phyloP scores from a whole-genome alignment of 306 rosid species.

The Quercus dentata region DNA sequence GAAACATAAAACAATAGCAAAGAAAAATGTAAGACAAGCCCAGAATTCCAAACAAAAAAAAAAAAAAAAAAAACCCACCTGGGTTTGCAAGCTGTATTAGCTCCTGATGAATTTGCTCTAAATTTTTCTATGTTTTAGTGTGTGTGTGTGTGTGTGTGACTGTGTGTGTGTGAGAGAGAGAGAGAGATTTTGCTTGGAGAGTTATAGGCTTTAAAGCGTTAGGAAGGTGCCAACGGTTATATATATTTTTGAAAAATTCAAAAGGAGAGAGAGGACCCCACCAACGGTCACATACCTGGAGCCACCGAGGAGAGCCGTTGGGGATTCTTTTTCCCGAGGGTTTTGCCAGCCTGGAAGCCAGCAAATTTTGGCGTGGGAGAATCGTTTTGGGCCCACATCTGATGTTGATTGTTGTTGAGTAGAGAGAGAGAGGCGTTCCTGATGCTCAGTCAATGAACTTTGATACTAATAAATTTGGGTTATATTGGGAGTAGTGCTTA shows the following conservation, averaged over 20 bases:
- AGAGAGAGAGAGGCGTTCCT: too few relatives aligned
- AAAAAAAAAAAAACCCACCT: neutral
- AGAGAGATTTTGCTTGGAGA: too few relatives aligned
- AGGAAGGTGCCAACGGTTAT: constrained; percentile 18
- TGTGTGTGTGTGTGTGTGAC: neutral
- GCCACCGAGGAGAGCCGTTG: constrained; percentile 52
- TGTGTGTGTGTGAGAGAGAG: neutral
- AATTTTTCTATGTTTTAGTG: neutral
- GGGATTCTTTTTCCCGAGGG: constrained; percentile 14
- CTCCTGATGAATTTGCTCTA: neutral
- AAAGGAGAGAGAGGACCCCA: constrained; percentile 8
- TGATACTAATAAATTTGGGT: too few relatives aligned
- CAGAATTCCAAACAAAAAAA: neutral
- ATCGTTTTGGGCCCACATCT: constrained; percentile 23
- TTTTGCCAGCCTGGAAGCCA: constrained; percentile 40
- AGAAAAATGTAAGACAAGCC: neutral
- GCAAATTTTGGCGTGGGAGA: constrained; percentile 17
- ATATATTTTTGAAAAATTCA: constrained; percentile 9
- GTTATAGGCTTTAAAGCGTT: too few relatives aligned
- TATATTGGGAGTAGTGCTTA: too few relatives aligned
- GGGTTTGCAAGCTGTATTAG: neutral
- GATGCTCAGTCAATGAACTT: too few relatives aligned
- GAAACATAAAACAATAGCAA: neutral
- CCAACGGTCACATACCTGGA: constrained; percentile 44
- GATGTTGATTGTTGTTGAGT: too few relatives aligned